A percentile compares a stretch with the other conserved stretches of the same genome.
These are phyloP conservation scores for Leccinum huronense DNA, from an alignment of 1,284 basidiomycete species.

Conservation along the genomic window DNA sequence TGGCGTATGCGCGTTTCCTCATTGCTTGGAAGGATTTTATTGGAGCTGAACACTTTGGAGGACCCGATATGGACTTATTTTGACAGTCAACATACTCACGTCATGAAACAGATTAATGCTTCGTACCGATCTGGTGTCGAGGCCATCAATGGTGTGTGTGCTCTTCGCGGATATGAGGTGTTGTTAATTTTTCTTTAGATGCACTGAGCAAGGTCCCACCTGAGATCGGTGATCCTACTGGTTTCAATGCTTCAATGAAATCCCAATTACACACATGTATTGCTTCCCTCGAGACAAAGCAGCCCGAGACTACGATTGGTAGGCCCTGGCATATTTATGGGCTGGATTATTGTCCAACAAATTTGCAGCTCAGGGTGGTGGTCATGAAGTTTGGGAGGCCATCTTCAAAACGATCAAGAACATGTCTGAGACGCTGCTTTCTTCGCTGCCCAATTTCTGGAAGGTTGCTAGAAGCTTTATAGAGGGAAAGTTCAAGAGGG, in stretches of 20 bases:
- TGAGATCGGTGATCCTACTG: conserved; percentile 38
- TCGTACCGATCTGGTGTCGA: conserved; percentile 58
- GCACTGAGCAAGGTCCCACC: conserved; percentile 43
- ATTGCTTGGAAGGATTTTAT: conserved; percentile 61
- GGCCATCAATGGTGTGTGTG: conserved; percentile 52
- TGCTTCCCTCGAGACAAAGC: conserved; percentile 59
- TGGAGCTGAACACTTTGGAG: conserved; percentile 80
- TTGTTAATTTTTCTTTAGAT: conserved; percentile 35
- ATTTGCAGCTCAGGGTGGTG: conserved; percentile 50
- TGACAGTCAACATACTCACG: conserved; percentile 88
- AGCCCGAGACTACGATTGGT: conserved; percentile 66
- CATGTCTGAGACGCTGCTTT: conserved; percentile 66
- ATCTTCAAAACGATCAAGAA: conserved; percentile 72
- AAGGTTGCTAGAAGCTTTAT: conserved; percentile 87
- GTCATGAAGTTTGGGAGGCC: conserved; percentile 80
- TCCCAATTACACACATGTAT: conserved; percentile 58
- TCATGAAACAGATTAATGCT: conserved; percentile 75
- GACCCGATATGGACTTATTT: conserved; percentile 95
- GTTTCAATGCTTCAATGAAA: conserved; percentile 46
- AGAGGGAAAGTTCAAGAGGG: conserved; percentile 89
- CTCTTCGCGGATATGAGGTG: conserved; percentile 10
- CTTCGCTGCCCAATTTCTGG: conserved; percentile 90
- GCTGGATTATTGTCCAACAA: not conserved
- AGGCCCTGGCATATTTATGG: conserved; percentile 24
- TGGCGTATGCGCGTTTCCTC: conserved; percentile 4